Evolutionary conservation across 2,329 filamentous ascomycete species (phyloP).

Genomic region (Pyricularia sp.): DNA sequence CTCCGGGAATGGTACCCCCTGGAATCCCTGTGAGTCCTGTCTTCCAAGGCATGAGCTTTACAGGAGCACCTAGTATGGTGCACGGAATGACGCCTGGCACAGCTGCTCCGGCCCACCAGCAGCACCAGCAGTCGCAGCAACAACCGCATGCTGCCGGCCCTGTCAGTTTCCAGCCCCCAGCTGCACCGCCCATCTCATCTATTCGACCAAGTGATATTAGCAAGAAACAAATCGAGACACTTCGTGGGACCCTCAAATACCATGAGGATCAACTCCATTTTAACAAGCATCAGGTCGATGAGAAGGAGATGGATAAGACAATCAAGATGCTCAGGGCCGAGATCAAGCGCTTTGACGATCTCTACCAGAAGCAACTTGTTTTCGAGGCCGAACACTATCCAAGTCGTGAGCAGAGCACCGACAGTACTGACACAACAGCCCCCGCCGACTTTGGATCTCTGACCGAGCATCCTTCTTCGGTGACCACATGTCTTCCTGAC

Average conservation of each 20-base stretch:
- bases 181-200: constrained; percentile 37
- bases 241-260: constrained; percentile 40
- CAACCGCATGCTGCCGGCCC: constrained; percentile 3
- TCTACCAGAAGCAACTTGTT: constrained; percentile 28
- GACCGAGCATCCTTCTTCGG: not conserved
- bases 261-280: constrained; percentile 45
- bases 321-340: constrained; percentile 26
- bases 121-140: constrained; percentile 6
- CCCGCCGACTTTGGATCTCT: not conserved
- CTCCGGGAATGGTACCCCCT: constrained; percentile 13
- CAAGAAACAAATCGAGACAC: constrained; percentile 39
- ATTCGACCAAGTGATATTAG: constrained; percentile 49
- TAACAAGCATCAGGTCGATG: constrained; percentile 51
- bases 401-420: constrained; percentile 16
- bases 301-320: constrained; percentile 33
- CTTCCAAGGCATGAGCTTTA: constrained; percentile 3
- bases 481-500: not conserved
- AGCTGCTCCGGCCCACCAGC: constrained; percentile 8
- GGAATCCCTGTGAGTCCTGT: constrained; percentile 11
- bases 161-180: constrained; percentile 12
- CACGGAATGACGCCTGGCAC: not conserved
- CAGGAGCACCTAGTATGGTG: constrained; percentile 3
- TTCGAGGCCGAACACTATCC: constrained; percentile 31
- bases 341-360: constrained; percentile 30
- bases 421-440: constrained; percentile 4